Evolutionary conservation across 257 asterid genomes (phyloP), one percentile per base, ranked within the genome.

Genomic region (Anisodus tanguticus): DNA sequence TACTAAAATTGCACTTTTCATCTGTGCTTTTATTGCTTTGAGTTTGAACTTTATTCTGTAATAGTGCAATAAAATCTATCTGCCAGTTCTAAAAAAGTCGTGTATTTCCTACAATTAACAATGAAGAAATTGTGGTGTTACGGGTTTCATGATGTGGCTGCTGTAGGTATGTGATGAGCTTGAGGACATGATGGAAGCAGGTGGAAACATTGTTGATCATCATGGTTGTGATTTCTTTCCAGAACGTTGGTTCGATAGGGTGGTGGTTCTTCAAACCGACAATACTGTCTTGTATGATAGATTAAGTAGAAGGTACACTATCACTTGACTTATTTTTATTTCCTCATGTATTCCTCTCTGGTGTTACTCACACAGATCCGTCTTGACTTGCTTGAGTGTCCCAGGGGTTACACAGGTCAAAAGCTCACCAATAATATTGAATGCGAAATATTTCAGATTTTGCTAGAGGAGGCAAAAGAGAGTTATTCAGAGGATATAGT

Each of bases 211-310:
- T 83, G 97, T 96, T 85, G 99, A 96, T 90, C 89, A 96, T 89
- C 99, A 93, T 83, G 98, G 99, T 31, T 93, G 99, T 26, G 98
- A 96, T 86, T 96, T 96, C 88, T 96, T 96, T 82, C 98, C 99
- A 0, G 98, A 96, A 84, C 95, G 97, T 55, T 96, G 99, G 98
- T 97, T 97, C 8, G 93, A 97, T 66, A 91, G 55, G 31, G 95
- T 95, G 2, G 97, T 93, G 70, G 97, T 94, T 37, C 97, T 97
- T 57, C 98, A 92, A 89, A 91, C 98, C 8, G 95, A 92, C 57
- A 97, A 92, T 67, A 70, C 97, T 0, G 87, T 90, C 71, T 83
- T 96, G 93, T 94, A 93, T 86, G 99, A 93, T 85, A 91, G 98
- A 26, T 86, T 95, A 83, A 84, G 92, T 17, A 89, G 87, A 86